Base-by-base conservation (phyloP, 495 filamentous ascomycete genomes). In the Daldinia grandis region DNA sequence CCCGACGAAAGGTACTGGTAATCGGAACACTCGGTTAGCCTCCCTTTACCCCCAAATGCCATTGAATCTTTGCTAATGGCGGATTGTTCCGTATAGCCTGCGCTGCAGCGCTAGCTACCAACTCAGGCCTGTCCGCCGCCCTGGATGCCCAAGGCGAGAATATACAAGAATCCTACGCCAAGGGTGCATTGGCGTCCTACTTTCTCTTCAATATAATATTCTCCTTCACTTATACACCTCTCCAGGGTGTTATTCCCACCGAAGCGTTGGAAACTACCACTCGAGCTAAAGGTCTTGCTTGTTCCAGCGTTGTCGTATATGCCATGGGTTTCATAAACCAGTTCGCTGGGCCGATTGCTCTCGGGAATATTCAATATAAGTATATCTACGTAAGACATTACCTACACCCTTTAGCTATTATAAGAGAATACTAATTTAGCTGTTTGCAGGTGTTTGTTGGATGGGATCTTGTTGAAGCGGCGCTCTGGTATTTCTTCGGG, bases 131-230 rank as follows among this genome's bases (percentile, higher is more conserved):
- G 10, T 78, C 81, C 7, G 80, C 77, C 2, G 76, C 71, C 1
- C 79, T 88, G 44, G 76, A 74, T 57, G 61, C 73, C n/a, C 76
- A 81, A 67, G 78, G 78, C 6, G 76, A 79, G 0, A 68, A 58
- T 24, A 81, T 84, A 44, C 57, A 77, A 38, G 25, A 38, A 8
- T 78, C 74, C 5, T 83, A 82, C 59, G 82, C 77, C 56, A 65
- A 77, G 68, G 81, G 81, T 24, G 82, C 81, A 14, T 73, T 84
- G 35, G 82, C 82, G 8, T 80, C 80, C 1, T 84, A 84, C 75
- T 86, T 86, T 72, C 74, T 90, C 3, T 89, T 89, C 77, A 87
- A 89, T 64, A 81, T 87, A 49, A 83, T 87, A 73, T 89, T 87
- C 72, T 86, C 83, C 7, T 83, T 88, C 64, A 87, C 83, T 12